Evolutionary conservation across 1,284 basidiomycete genomes (phyloP), one percentile per base, ranked within the genome.

Genomic region (Erythrobasidium hasegawianum): DNA sequence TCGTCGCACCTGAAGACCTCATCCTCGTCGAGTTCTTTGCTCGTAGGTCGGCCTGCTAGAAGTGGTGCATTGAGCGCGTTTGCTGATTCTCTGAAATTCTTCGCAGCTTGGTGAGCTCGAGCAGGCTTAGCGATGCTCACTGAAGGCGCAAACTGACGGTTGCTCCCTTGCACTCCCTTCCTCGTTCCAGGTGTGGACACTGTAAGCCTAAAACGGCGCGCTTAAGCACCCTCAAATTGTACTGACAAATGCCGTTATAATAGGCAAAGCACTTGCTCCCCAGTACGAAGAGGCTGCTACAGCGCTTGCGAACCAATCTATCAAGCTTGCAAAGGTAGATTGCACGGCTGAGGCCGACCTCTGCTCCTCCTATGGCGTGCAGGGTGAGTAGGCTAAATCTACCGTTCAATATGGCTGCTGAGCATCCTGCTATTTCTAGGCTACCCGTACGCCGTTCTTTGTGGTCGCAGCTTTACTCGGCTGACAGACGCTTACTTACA

Each of bases 281-380:
- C 86, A 98, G 75, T 98, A 97, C 77, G 94, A 97, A 79, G 89
- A 92, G 78, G 95, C 96, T 14, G 93, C 96, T 2, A 95, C 91
- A 18, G 81, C 85, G 57, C 86, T 99, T 77, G 94, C 95, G 80
- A 87, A 87, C 71, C 87, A 86, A 77, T 82, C 82, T 78, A 92
- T 98, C 81, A 89, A 89, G 79, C 81, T 99, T 62, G 94, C 93
- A 72, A 97, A 98, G 79, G 80, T 81, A 26, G 77, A 81, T 75
- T 79, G 78, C 72, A 75, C 74, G 16, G 91, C 93, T 68, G 92
- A 79, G 70, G 84, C 87, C 22, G 89, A 92, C 64, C 83, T 96
- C 52, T 97, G 93, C 80, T 62, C 68, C 14, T 61, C 75, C 50
- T 71, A 76, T 55, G 72, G 69, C 40, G 67, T 78, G 54, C 69